A percentile compares a stretch with the other conserved stretches of the same genome.
phyloP scores from a whole-genome alignment of 495 filamentous ascomycete genomes.

The Pyrenopolyporus hunteri region DNA sequence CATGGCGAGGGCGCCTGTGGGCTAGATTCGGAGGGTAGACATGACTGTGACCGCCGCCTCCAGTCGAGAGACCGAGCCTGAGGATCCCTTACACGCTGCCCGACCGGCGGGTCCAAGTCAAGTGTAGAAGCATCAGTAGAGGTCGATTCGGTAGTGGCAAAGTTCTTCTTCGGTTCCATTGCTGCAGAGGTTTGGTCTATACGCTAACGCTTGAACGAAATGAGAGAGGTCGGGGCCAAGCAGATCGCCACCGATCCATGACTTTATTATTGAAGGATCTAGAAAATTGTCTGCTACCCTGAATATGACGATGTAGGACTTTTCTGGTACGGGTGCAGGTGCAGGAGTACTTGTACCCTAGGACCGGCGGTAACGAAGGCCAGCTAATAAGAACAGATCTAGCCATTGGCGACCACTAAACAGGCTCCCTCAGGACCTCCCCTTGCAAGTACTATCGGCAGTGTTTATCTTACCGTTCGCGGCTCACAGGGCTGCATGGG shows the following conservation, averaged over 20 bases:
- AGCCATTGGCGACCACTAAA: conserved; percentile 43
- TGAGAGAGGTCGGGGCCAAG: conserved; percentile 37
- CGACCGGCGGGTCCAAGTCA: conserved; percentile 38
- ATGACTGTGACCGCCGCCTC: conserved; percentile 36
- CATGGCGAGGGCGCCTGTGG: conserved; percentile 35
- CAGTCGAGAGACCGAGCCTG: conserved; percentile 18
- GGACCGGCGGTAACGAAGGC: conserved; percentile 44
- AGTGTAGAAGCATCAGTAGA: conserved; percentile 31
- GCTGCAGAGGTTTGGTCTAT: conserved; percentile 20
- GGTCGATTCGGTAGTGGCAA: conserved; percentile 35
- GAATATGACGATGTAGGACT: conserved; percentile 47
- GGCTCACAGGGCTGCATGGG: conserved; percentile 44
- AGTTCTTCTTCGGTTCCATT: conserved; percentile 40
- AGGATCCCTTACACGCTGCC: conserved; percentile 21
- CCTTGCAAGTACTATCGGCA: conserved; percentile 40
- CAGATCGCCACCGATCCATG: conserved; percentile 43
- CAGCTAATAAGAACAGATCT: conserved; percentile 32
- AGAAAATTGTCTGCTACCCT: conserved; percentile 39
- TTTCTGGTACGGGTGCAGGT: conserved; percentile 39
- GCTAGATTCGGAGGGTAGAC: conserved; percentile 28
- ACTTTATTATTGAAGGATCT: conserved; percentile 44
- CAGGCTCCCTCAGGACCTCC: conserved; percentile 42
- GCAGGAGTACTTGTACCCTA: conserved; percentile 42
- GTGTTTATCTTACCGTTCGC: conserved; percentile 43
- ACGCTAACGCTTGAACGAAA: conserved; percentile 37